Conservation (phyloP, 176 grass and related monocot species). For the Triticum turgidum region DNA sequence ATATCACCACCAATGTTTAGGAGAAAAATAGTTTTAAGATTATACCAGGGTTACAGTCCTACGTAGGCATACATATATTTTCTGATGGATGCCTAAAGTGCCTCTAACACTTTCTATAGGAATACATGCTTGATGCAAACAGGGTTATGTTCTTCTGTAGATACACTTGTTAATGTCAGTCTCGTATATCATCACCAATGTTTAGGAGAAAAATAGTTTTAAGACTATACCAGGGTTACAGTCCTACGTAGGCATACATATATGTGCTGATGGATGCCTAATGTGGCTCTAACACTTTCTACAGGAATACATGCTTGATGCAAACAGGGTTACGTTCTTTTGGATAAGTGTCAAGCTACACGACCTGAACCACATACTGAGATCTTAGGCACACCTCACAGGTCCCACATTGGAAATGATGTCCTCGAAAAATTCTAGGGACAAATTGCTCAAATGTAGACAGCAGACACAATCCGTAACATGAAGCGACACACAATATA, state of each 20-base stretch:
- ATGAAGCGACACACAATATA: no score
- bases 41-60: neutral
- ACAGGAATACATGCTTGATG: neutral
- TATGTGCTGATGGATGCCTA: neutral
- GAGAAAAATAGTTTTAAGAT: neutral
- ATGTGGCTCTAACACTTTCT: neutral
- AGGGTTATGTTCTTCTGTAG: neutral
- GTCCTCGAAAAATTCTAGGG: neutral
- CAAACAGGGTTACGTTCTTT: neutral
- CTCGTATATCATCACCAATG: neutral
- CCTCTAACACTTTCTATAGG: neutral
- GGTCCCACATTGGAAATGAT: neutral
- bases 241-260: neutral
- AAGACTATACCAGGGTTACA: neutral
- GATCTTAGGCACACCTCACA: neutral
- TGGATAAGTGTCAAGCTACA: neutral
- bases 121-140: neutral
- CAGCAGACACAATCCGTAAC: no score
- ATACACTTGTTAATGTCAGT: neutral
- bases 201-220: neutral
- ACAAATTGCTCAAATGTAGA: no score
- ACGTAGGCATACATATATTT: neutral
- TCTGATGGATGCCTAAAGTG: neutral
- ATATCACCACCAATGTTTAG: neutral
- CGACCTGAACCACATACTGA: neutral